These are phyloP conservation scores for Vairimorpha ceranae DNA, from an alignment of 371 early-diverging fungal genomes.

Conservation along the genomic window DNA sequence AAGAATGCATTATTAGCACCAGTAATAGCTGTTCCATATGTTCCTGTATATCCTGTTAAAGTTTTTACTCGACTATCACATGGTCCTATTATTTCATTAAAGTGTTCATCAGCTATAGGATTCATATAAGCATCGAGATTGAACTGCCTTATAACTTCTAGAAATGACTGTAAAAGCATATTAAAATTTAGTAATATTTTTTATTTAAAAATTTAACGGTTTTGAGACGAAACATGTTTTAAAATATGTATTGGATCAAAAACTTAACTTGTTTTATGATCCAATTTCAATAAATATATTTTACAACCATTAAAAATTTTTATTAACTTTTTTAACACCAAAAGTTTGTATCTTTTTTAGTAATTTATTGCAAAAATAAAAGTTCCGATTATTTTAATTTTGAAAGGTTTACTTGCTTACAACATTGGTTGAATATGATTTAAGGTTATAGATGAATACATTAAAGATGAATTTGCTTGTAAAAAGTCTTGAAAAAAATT, in stretches of 20 bases:
- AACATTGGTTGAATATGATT: no score
- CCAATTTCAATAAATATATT: no score
- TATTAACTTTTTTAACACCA: no score
- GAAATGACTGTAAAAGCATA: not conserved
- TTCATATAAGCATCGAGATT: constrained; percentile 52
- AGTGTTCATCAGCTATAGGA: constrained; percentile 54
- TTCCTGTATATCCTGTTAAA: constrained; percentile 91
- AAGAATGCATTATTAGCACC: constrained; percentile 71
- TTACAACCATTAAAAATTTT: no score
- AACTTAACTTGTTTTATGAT: no score
- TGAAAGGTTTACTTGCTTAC: no score
- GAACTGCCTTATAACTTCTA: constrained; percentile 17
- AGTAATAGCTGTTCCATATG: constrained; percentile 78
- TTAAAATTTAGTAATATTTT: not conserved
- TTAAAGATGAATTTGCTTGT: no score
- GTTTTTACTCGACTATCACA: constrained; percentile 78
- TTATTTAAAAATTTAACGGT: not conserved
- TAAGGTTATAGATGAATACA: no score
- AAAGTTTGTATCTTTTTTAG: no score
- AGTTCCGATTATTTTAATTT: no score
- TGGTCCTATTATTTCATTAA: constrained; percentile 85
- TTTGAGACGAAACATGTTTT: not conserved
- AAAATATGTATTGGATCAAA: not conserved
- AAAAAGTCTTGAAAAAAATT: no score
- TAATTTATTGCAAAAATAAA: no score